A percentile compares a stretch with the other conserved stretches of the same genome.
phyloP scores from a whole-genome alignment of 1,284 basidiomycete genomes.

The Taiwanofungus camphoratus region DNA sequence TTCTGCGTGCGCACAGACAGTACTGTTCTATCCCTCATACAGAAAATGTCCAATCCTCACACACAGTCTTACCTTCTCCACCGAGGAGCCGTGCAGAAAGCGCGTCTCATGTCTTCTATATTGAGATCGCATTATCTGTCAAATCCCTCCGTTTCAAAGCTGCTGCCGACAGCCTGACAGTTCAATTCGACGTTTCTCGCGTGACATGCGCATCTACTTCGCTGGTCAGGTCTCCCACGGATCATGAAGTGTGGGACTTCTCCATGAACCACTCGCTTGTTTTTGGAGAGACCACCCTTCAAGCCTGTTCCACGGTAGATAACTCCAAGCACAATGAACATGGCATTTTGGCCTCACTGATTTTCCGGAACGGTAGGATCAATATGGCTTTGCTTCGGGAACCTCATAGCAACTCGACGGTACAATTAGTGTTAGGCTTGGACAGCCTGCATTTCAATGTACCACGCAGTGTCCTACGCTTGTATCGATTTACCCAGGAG shows the following conservation, averaged over 20 bases:
- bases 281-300: slow-evolving; percentile 46
- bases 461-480: slow-evolving; percentile 71
- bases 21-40: not conserved
- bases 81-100: not conserved
- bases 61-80: not conserved
- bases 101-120: slow-evolving; percentile 8
- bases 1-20: slow-evolving; percentile 4
- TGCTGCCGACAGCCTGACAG: slow-evolving; percentile 42
- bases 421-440: slow-evolving; percentile 41
- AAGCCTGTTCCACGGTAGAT: slow-evolving; percentile 47
- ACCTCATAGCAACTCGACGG: slow-evolving; percentile 28
- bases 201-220: slow-evolving; percentile 37
- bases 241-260: slow-evolving; percentile 22
- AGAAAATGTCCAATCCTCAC: not conserved
- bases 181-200: slow-evolving; percentile 39
- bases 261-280: slow-evolving; percentile 44
- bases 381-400: slow-evolving; percentile 44
- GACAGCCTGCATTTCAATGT: slow-evolving; percentile 49
- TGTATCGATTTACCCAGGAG: slow-evolving; percentile 72
- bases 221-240: slow-evolving; percentile 30
- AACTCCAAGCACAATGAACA: slow-evolving; percentile 35
- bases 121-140: slow-evolving; percentile 21
- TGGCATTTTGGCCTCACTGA: slow-evolving; percentile 55
- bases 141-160: slow-evolving; percentile 44
- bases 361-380: slow-evolving; percentile 38